A percentile compares a stretch with the other conserved stretches of the same genome.
Conservation (phyloP, 257 asterid genomes). For the Capsicum baccatum region DNA sequence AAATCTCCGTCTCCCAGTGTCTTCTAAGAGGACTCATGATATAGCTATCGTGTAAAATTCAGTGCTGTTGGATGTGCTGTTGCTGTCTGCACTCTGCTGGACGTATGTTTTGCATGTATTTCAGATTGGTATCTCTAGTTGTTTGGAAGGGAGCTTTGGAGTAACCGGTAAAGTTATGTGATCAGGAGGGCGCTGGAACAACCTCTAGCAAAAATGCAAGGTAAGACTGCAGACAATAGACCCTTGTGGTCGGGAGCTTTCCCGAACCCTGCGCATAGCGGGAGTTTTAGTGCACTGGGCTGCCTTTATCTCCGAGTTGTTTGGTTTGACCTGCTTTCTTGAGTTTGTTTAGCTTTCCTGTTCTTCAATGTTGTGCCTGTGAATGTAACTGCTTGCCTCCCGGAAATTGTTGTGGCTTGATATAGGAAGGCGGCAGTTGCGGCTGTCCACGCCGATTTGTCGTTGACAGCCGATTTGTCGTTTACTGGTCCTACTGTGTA, state of each 20-base stretch:
- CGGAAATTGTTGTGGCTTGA: background rate
- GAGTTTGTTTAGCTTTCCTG: background rate
- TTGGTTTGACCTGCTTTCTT: background rate
- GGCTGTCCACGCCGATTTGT: no score
- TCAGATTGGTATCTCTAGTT: background rate
- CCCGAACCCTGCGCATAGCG: no score
- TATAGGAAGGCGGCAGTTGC: background rate
- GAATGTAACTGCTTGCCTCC: background rate
- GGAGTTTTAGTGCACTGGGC: no score
- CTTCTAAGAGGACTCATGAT: background rate
- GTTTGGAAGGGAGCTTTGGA: background rate
- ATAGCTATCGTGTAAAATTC: background rate
- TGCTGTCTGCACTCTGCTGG: background rate
- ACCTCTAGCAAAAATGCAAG: no score
- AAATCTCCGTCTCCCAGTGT: background rate
- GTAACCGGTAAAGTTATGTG: no score
- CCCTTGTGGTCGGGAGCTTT: no score
- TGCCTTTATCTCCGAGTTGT: no score
- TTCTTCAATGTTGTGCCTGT: background rate
- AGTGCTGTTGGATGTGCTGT: background rate
- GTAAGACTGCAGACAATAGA: no score
- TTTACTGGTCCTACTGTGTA: no score
- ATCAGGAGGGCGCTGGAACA: no score
- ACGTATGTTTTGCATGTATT: background rate
- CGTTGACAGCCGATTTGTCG: no score